Percentiles rank a stretch among this genome's conserved stretches.
phyloP scores from a whole-genome alignment of 1,139 yeast genomes.

The Protomyces pachydermus region DNA sequence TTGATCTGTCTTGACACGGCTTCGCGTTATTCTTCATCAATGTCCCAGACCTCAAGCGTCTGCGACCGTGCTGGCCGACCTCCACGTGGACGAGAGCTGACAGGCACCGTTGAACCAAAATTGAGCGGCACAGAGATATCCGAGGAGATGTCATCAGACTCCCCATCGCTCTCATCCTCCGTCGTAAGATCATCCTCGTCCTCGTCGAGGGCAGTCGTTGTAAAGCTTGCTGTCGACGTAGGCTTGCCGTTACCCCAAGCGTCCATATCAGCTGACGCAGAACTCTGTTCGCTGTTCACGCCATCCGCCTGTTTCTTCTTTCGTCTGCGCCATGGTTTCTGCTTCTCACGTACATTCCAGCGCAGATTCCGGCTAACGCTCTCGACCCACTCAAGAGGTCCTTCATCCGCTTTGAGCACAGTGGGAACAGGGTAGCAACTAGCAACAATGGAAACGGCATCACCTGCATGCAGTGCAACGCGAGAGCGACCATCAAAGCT shows the following conservation, averaged over 20 bases:
- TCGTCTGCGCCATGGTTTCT: slow-evolving; percentile 43
- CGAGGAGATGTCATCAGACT: too few species aligned
- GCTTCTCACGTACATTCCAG: slow-evolving; percentile 82
- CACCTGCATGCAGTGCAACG: slow-evolving; percentile 61
- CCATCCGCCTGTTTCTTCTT: not conserved
- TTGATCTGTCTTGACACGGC: too few species aligned
- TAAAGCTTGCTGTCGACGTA: not conserved
- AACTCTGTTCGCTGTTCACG: not conserved
- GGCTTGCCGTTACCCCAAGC: not conserved
- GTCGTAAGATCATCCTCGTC: not conserved
- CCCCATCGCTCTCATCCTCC: too few species aligned
- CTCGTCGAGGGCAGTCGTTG: not conserved
- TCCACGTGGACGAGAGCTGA: not conserved
- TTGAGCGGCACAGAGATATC: too few species aligned
- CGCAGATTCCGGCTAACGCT: slow-evolving; percentile 76
- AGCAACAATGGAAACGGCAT: slow-evolving; percentile 71
- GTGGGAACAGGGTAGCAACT: slow-evolving; percentile 84
- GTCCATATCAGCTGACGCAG: not conserved
- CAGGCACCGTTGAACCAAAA: too few species aligned
- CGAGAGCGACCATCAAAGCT: slow-evolving; percentile 66
- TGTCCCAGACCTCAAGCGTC: not conserved
- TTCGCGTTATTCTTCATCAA: not conserved
- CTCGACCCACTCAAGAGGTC: slow-evolving; percentile 73
- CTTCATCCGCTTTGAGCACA: slow-evolving; percentile 50
- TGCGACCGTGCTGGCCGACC: not conserved